These are phyloP conservation scores for Batkoa obscura DNA, from an alignment of 371 early-diverging fungal genomes.

Conservation along the genomic window DNA sequence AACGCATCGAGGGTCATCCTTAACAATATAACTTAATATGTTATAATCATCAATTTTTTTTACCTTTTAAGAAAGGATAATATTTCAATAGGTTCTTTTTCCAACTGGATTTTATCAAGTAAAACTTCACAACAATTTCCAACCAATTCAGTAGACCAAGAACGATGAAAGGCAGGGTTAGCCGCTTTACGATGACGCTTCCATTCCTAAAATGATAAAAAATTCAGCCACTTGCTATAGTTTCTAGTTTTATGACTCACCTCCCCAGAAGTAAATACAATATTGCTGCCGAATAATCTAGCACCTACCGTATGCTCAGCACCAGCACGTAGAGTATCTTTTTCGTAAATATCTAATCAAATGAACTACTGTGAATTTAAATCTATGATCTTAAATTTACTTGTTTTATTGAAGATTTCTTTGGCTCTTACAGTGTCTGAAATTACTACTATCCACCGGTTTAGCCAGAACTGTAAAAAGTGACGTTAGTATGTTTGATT, in stretches of 20 bases:
- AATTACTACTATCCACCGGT: neutral
- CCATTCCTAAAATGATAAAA: constrained; percentile 10
- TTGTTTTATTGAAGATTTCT: neutral
- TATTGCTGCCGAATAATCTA: neutral
- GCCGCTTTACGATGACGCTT: constrained; percentile 13
- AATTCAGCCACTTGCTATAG: too few relatives aligned
- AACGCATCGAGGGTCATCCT: constrained; percentile 3
- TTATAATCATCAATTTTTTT: neutral
- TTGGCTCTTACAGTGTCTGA: neutral
- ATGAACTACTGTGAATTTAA: too few relatives aligned
- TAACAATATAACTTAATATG: neutral
- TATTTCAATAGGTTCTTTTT: constrained; percentile 8
- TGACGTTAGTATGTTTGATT: neutral
- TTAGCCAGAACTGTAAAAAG: too few relatives aligned
- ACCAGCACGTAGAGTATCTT: neutral
- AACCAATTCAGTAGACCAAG: constrained; percentile 14
- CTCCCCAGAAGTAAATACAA: neutral
- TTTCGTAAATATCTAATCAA: neutral
- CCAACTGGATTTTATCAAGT: too few relatives aligned
- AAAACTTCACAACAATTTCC: constrained; percentile 11
- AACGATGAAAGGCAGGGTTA: constrained; percentile 17
- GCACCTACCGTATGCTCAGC: neutral
- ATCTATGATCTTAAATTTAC: too few relatives aligned
- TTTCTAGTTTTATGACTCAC: too few relatives aligned
- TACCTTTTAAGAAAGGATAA: neutral